These are phyloP conservation scores for Nigrospora osmanthi DNA, from an alignment of 2,329 filamentous ascomycete species.

Conservation along the genomic window DNA sequence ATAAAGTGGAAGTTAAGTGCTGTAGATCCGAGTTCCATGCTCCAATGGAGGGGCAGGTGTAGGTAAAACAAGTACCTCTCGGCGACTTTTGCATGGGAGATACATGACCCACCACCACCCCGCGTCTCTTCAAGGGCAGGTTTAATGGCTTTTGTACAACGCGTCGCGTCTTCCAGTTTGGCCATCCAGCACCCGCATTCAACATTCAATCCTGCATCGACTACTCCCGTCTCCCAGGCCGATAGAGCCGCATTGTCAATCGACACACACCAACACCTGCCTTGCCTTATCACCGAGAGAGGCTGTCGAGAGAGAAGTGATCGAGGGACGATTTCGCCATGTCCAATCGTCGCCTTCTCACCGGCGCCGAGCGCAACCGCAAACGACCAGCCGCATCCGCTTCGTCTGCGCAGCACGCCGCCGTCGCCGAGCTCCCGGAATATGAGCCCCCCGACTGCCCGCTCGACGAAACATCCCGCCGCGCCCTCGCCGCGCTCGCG, in stretches of 20 bases:
- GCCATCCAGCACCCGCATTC: background rate
- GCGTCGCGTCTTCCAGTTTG: background rate
- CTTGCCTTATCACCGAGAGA: background rate
- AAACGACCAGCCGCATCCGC: conserved; percentile 6
- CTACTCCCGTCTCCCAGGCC: too few relatives aligned
- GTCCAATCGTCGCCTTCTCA: conserved; percentile 12
- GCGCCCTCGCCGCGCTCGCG: conserved; percentile 33
- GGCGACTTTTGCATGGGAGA: too few relatives aligned
- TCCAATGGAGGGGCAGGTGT: too few relatives aligned
- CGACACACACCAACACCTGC: too few relatives aligned
- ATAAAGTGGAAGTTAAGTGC: too few relatives aligned
- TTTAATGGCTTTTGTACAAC: too few relatives aligned
- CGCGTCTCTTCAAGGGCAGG: too few relatives aligned
- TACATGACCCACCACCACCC: too few relatives aligned
- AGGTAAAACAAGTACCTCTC: too few relatives aligned
- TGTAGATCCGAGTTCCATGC: too few relatives aligned
- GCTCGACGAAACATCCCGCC: conserved; percentile 29
- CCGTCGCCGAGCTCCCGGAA: conserved; percentile 29
- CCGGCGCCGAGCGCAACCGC: conserved; percentile 8
- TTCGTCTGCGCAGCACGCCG: conserved; percentile 3
- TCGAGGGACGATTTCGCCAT: conserved; percentile 2
- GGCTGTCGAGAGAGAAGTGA: background rate
- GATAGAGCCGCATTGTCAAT: too few relatives aligned
- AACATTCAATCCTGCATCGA: background rate
- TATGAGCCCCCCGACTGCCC: conserved; percentile 42